phyloP scores from a whole-genome alignment of 306 rosid species.

The Gastrolobium bilobum region DNA sequence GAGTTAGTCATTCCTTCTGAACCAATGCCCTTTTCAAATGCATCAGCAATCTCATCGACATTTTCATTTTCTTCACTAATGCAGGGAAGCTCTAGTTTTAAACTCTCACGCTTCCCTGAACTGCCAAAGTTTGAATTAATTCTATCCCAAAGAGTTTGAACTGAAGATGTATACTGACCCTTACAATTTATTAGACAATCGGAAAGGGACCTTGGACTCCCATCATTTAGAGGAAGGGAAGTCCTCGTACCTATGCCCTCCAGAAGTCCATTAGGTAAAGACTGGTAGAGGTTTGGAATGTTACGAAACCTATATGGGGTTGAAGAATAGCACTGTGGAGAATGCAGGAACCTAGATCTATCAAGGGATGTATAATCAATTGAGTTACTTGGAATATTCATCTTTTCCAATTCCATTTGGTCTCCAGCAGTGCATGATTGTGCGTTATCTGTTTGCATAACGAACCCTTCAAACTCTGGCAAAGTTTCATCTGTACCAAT shows the following conservation, averaged over 20 bases:
- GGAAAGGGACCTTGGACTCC: slow-evolving; percentile 62
- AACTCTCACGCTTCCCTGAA: slow-evolving; percentile 76
- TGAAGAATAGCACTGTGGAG: slow-evolving; percentile 68
- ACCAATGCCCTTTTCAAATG: slow-evolving; percentile 53
- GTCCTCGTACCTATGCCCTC: slow-evolving; percentile 63
- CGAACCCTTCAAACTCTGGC: slow-evolving; percentile 83
- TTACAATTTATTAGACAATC: slow-evolving; percentile 61
- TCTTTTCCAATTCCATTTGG: slow-evolving; percentile 58
- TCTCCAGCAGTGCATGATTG: slow-evolving; percentile 58
- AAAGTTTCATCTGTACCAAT: slow-evolving; percentile 55
- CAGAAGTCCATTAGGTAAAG: slow-evolving; percentile 80
- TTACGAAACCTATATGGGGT: slow-evolving; percentile 54
- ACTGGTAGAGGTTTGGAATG: slow-evolving; percentile 49
- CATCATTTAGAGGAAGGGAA: slow-evolving; percentile 53
- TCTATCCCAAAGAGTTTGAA: slow-evolving; percentile 81
- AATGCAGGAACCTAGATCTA: slow-evolving; percentile 66
- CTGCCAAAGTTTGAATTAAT: slow-evolving; percentile 63
- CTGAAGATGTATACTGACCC: slow-evolving; percentile 62
- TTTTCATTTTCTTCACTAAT: slow-evolving; percentile 89
- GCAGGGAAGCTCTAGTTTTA: slow-evolving; percentile 84
- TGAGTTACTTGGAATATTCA: slow-evolving; percentile 55
- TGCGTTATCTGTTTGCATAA: slow-evolving; percentile 66
- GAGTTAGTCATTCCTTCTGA: slow-evolving; percentile 52
- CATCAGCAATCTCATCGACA: slow-evolving; percentile 67
- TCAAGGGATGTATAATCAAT: slow-evolving; percentile 66